Percentiles rank a stretch among this genome's conserved stretches.
Conservation (phyloP, 768 basidiomycete species). For the Podaxis mareebaensis region DNA sequence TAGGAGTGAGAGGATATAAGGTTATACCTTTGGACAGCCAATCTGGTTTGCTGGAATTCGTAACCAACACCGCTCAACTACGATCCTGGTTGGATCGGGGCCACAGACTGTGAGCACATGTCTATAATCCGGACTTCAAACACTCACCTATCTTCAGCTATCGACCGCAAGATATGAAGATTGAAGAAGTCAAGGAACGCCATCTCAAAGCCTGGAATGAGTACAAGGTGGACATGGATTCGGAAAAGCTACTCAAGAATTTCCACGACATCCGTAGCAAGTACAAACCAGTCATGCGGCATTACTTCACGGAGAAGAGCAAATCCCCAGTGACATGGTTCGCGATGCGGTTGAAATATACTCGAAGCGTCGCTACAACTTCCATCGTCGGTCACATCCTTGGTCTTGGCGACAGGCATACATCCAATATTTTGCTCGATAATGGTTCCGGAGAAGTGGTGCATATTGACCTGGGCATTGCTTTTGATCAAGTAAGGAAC, state of each 20-base stretch:
- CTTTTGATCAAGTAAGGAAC: slow-evolving; percentile 82
- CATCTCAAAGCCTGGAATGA: slow-evolving; percentile 32
- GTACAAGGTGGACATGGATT: slow-evolving; percentile 22
- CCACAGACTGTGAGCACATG: slow-evolving; percentile 54
- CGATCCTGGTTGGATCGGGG: slow-evolving; percentile 59
- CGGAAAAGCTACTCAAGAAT: slow-evolving; percentile 27
- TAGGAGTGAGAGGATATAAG: slow-evolving; percentile 82
- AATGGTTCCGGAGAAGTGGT: slow-evolving; percentile 81
- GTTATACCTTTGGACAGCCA: slow-evolving; percentile 81
- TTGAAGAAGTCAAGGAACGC: slow-evolving; percentile 26
- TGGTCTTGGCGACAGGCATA: slow-evolving; percentile 92
- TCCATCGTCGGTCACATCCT: slow-evolving; percentile 93
- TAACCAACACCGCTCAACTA: slow-evolving; percentile 72
- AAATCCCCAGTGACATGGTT: slow-evolving; percentile 92
- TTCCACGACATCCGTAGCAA: slow-evolving; percentile 40
- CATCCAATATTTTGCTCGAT: slow-evolving; percentile 90
- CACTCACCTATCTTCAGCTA: slow-evolving; percentile 48
- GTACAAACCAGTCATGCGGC: slow-evolving; percentile 87
- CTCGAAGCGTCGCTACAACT: slow-evolving; percentile 89
- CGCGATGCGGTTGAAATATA: slow-evolving; percentile 84
- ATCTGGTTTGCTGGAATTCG: slow-evolving; percentile 91
- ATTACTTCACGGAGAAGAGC: slow-evolving; percentile 91
- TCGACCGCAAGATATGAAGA: slow-evolving; percentile 53
- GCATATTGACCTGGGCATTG: slow-evolving; percentile 96
- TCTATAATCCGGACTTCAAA: not conserved